A percentile compares a stretch with the other conserved stretches of the same genome.
Evolutionary conservation across 495 filamentous ascomycete genomes (phyloP).

Genomic region (Symbiotaphrina buchneri): DNA sequence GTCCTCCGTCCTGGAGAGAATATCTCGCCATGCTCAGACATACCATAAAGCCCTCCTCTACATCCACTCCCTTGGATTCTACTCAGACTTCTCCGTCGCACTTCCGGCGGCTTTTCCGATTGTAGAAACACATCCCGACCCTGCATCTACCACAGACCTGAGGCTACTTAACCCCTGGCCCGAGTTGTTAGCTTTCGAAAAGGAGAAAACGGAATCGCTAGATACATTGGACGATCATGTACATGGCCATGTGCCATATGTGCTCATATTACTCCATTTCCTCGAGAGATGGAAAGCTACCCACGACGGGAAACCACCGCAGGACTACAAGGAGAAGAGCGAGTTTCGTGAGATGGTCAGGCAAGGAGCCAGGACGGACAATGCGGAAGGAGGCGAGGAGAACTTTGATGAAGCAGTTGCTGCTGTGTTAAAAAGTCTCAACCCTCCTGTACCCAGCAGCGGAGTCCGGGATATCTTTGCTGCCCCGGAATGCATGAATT

Average conservation of each 20-base stretch:
- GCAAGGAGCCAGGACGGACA: constrained; percentile 41
- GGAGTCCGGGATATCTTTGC: constrained; percentile 59
- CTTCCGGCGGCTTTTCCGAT: constrained; percentile 69
- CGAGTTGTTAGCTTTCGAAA: constrained; percentile 44
- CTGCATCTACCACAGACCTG: constrained; percentile 65
- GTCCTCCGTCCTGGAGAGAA: constrained; percentile 24
- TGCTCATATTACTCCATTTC: constrained; percentile 67
- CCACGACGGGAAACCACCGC: constrained; percentile 46
- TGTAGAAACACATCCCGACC: constrained; percentile 89
- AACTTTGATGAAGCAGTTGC: constrained; percentile 87
- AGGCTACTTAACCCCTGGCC: constrained; percentile 75
- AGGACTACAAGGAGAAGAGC: constrained; percentile 66
- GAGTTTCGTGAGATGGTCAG: constrained; percentile 53
- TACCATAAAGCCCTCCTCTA: constrained; percentile 58
- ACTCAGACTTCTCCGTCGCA: constrained; percentile 57
- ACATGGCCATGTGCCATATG: constrained; percentile 84
- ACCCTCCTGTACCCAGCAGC: constrained; percentile 37
- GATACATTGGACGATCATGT: constrained; percentile 54
- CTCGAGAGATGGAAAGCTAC: constrained; percentile 60
- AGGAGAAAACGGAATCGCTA: constrained; percentile 37
- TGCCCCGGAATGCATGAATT: constrained; percentile 29
- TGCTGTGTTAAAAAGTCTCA: constrained; percentile 69
- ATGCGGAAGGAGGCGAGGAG: constrained; percentile 77
- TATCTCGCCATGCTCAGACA: constrained; percentile 32
- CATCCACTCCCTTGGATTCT: constrained; percentile 72